Evolutionary conservation across 495 filamentous ascomycete genomes (phyloP).

Genomic region (Xylaria acuta): DNA sequence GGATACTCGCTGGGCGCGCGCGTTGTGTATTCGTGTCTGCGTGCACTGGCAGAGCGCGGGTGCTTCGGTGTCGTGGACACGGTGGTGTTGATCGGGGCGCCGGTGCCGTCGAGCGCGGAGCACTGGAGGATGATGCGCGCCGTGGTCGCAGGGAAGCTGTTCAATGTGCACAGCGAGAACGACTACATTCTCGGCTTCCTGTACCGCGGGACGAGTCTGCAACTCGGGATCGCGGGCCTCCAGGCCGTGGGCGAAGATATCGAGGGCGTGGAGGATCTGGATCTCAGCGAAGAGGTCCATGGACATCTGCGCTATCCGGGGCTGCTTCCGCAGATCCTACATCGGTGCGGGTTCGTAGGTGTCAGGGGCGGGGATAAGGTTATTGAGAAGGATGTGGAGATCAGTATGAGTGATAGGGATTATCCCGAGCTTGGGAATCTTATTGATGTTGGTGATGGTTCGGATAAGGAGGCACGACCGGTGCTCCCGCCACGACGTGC

Average conservation of each 20-base stretch:
- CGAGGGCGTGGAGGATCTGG: conserved; percentile 74
- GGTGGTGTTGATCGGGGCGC: conserved; percentile 82
- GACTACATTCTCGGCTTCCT: conserved; percentile 80
- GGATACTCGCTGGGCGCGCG: conserved; percentile 87
- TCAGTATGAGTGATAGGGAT: conserved; percentile 42
- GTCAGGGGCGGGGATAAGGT: conserved; percentile 58
- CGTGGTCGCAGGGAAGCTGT: conserved; percentile 74
- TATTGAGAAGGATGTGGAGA: conserved; percentile 61
- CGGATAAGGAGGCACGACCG: neutral
- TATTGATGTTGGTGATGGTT: conserved; percentile 60
- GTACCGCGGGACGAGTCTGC: conserved; percentile 77
- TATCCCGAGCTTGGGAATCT: conserved; percentile 39
- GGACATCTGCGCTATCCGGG: conserved; percentile 77
- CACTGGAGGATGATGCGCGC: conserved; percentile 74
- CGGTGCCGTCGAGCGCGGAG: conserved; percentile 67
- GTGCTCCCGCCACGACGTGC: no score
- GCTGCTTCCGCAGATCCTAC: conserved; percentile 71
- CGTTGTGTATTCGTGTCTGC: conserved; percentile 79
- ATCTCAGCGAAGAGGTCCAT: conserved; percentile 73
- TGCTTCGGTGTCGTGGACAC: conserved; percentile 83
- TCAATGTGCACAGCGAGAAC: conserved; percentile 80
- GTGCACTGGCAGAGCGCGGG: conserved; percentile 67
- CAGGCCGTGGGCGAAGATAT: conserved; percentile 66
- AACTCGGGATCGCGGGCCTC: conserved; percentile 78
- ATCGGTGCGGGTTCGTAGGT: conserved; percentile 70